phyloP scores from a whole-genome alignment of 306 rosid genomes.

The Prunus kanzakura region DNA sequence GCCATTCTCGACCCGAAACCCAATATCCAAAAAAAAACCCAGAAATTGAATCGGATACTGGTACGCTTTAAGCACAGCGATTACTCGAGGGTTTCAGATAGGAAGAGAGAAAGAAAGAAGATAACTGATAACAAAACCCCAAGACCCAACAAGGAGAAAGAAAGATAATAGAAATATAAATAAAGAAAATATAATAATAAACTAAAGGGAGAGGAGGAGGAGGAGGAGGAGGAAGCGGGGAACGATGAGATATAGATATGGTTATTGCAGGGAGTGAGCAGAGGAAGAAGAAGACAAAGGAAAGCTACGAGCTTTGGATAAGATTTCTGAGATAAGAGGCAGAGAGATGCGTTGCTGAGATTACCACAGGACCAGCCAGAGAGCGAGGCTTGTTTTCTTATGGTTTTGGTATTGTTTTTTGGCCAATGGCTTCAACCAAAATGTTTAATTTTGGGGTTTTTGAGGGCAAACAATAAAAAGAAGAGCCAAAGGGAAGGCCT shows the following conservation, averaged over 20 bases:
- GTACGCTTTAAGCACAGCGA: constrained; percentile 28
- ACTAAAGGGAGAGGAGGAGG: not conserved
- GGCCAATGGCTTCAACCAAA: not conserved
- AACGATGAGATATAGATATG: constrained; percentile 41
- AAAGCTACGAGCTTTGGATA: constrained; percentile 40
- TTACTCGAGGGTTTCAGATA: constrained; percentile 34
- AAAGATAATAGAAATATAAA: not conserved
- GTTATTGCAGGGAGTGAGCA: not conserved
- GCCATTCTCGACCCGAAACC: constrained; percentile 30
- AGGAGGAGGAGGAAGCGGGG: not conserved
- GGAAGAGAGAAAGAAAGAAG: not conserved
- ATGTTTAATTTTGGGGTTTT: not conserved
- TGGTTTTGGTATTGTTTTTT: not conserved
- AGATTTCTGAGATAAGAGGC: constrained; percentile 61
- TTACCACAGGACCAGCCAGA: constrained; percentile 21
- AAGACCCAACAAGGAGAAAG: constrained; percentile 6
- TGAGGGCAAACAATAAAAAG: not conserved
- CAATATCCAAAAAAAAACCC: not conserved
- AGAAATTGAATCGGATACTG: constrained; percentile 19
- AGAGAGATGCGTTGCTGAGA: constrained; percentile 23
- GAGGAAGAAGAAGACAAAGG: constrained; percentile 19
- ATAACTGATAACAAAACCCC: constrained; percentile 4
- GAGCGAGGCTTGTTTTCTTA: constrained; percentile 14
- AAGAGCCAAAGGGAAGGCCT: not conserved
- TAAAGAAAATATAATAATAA: not conserved